Evolutionary conservation across 2,329 filamentous ascomycete species (phyloP).

Genomic region (Gnomoniopsis smithogilvyi): DNA sequence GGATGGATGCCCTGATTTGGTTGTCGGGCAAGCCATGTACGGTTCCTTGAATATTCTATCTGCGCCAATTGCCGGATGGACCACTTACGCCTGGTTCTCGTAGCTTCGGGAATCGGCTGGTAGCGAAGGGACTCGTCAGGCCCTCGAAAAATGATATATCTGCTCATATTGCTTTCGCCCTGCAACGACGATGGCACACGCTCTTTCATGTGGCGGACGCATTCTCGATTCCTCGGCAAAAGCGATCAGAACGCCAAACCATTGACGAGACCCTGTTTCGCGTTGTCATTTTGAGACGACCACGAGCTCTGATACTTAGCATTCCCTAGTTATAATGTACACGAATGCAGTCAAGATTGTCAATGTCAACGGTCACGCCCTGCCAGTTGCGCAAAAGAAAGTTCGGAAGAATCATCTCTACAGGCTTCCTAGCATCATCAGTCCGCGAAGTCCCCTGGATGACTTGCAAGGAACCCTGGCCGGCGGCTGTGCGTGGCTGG

Average conservation of each 20-base stretch:
- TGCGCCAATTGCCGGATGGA: not conserved
- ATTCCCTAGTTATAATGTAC: constrained; percentile 10
- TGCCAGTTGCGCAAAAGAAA: constrained; percentile 8
- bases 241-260: not conserved
- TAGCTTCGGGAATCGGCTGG: not conserved
- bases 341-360: not conserved
- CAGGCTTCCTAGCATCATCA: not conserved
- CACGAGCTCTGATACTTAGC: not conserved
- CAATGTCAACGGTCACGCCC: constrained; percentile 3
- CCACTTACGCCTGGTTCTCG: not conserved
- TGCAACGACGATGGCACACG: not conserved
- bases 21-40: not conserved
- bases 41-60: no score
- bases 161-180: constrained; percentile 1
- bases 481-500: constrained; percentile 2
- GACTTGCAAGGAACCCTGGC: not conserved
- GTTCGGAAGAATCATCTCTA: not conserved
- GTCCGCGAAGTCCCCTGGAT: not conserved
- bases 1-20: not conserved
- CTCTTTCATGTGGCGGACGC: not conserved
- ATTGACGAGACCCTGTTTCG: not conserved
- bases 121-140: not conserved
- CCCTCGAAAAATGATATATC: not conserved
- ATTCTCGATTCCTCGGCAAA: constrained; percentile 7
- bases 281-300: not conserved